These are phyloP conservation scores for Lentithecium fluviatile DNA, from an alignment of 495 filamentous ascomycete species.

Conservation along the genomic window DNA sequence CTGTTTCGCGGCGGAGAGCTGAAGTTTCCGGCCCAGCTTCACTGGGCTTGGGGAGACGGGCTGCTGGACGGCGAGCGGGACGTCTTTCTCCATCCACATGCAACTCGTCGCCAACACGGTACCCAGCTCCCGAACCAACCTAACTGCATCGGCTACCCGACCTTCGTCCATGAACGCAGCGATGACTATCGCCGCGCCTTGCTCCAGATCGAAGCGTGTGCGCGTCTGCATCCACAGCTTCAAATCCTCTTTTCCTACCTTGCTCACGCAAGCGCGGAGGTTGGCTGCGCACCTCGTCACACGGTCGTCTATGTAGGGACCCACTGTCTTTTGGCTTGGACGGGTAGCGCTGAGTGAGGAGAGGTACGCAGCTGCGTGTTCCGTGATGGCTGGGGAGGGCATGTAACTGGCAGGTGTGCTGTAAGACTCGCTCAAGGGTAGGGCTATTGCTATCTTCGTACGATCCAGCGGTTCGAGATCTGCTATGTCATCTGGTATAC, in stretches of 20 bases:
- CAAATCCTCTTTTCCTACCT: constrained; percentile 8
- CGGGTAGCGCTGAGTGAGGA: neutral
- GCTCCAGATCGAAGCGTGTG: constrained; percentile 17
- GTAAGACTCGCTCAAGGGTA: neutral
- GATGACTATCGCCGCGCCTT: constrained; percentile 18
- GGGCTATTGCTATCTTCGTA: neutral
- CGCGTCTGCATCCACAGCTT: constrained; percentile 3
- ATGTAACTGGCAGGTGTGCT: too few relatives aligned
- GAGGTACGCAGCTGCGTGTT: too few relatives aligned
- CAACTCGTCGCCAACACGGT: constrained; percentile 9
- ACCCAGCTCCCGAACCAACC: constrained; percentile 15
- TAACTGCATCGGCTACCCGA: constrained; percentile 10
- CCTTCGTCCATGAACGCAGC: constrained; percentile 11
- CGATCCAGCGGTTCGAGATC: neutral
- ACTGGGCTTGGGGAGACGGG: neutral
- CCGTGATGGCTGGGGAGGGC: too few relatives aligned
- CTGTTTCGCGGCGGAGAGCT: neutral
- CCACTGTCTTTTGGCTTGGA: neutral
- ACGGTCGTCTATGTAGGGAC: too few relatives aligned
- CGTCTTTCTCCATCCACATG: constrained; percentile 19
- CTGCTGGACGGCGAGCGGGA: neutral
- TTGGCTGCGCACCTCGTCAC: constrained; percentile 7
- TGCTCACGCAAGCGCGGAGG: neutral
- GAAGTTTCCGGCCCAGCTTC: constrained; percentile 2
- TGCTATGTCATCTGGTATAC: neutral